phyloP scores from a whole-genome alignment of 441 rosid genomes.

The Mallotus japonicus region DNA sequence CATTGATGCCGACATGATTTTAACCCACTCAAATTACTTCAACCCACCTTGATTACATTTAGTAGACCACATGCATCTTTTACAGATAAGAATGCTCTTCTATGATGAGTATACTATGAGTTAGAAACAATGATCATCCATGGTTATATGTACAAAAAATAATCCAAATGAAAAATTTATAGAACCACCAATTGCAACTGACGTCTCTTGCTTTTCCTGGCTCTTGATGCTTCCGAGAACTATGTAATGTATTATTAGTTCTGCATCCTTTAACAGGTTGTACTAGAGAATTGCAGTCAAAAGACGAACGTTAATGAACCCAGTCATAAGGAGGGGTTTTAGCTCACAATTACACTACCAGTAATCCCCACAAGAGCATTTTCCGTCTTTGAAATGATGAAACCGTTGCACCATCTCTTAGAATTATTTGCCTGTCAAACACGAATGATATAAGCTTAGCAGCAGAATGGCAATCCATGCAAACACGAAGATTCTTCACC shows the following conservation, averaged over 20 bases:
- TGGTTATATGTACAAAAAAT: background rate
- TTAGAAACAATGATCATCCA: background rate
- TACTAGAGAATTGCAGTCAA: background rate
- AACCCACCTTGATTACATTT: too few relatives aligned
- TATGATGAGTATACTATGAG: background rate
- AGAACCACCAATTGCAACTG: background rate
- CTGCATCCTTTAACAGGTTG: background rate
- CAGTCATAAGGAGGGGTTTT: slow-evolving; percentile 2
- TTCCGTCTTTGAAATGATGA: slow-evolving; percentile 68
- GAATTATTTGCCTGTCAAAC: slow-evolving; percentile 54
- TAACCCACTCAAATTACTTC: too few relatives aligned
- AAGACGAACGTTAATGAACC: background rate
- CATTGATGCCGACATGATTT: too few relatives aligned
- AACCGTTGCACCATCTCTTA: slow-evolving; percentile 67
- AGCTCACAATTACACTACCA: slow-evolving; percentile 39
- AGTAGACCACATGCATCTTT: background rate
- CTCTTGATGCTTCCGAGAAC: background rate
- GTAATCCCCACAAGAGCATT: slow-evolving; percentile 71
- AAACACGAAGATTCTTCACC: slow-evolving; percentile 70
- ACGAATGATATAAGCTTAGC: slow-evolving; percentile 51
- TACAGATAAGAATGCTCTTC: background rate
- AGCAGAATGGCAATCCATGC: slow-evolving; percentile 75
- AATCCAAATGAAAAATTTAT: background rate
- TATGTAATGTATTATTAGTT: background rate
- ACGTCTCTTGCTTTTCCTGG: background rate